These are phyloP conservation scores for Saitozyma sp. DNA, from an alignment of 768 basidiomycete species.

Conservation along the genomic window DNA sequence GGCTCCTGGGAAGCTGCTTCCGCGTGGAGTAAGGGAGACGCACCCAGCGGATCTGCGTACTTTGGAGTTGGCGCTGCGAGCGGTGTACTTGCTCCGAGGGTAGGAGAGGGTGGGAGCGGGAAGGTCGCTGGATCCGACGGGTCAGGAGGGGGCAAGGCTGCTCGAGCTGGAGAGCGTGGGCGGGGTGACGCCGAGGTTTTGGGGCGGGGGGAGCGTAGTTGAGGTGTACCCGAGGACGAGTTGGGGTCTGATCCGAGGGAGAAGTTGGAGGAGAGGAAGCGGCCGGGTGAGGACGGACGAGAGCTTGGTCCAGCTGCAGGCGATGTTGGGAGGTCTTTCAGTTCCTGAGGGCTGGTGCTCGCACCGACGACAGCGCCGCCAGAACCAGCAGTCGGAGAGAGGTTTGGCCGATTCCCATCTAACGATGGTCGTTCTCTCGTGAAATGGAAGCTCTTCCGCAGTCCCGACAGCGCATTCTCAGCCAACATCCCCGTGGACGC, in stretches of 20 bases:
- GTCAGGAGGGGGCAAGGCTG: slow-evolving; percentile 21
- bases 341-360: slow-evolving; percentile 15
- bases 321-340: slow-evolving; percentile 23
- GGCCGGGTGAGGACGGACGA: slow-evolving; percentile 8
- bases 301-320: slow-evolving; percentile 4
- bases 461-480: slow-evolving; percentile 36
- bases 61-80: slow-evolving; percentile 1
- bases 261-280: slow-evolving; percentile 7
- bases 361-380: no score
- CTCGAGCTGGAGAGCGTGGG: slow-evolving; percentile 4
- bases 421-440: neutral
- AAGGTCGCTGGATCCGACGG: slow-evolving; percentile 42
- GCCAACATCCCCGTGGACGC: slow-evolving; percentile 15
- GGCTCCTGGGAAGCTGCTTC: slow-evolving; percentile 7
- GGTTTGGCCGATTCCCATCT: slow-evolving; percentile 3
- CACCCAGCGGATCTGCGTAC: slow-evolving; percentile 38
- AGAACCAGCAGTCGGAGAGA: no score
- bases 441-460: slow-evolving; percentile 37
- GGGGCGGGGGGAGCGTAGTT: neutral
- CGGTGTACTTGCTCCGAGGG: slow-evolving; percentile 5
- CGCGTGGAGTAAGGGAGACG: slow-evolving; percentile 13
- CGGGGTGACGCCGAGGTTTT: no score
- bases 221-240: slow-evolving; percentile 23
- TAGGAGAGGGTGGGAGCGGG: slow-evolving; percentile 44
- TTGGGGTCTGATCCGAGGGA: slow-evolving; percentile 30